Evolutionary conservation across 2,329 filamentous ascomycete species (phyloP).

Genomic region (Nemania serpens): DNA sequence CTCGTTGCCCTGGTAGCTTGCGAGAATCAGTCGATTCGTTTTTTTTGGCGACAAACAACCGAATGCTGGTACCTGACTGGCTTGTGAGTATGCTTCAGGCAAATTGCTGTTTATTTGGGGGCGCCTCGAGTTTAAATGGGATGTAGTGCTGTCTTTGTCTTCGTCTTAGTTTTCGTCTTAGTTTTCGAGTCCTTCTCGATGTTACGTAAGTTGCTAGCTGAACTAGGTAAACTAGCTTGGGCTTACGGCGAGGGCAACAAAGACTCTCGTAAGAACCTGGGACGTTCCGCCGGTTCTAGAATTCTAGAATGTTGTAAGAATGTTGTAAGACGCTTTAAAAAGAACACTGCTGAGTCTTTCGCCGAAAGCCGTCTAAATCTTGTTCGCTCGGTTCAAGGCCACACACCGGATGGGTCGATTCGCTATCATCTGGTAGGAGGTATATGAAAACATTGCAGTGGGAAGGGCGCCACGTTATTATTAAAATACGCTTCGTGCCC

Average conservation of each 20-base stretch:
- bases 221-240: too few relatives aligned
- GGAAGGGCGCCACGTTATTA: conserved; percentile 14
- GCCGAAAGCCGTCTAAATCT: not conserved
- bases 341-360: not conserved
- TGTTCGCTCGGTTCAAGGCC: not conserved
- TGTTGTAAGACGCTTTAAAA: not conserved
- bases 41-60: conserved; percentile 14
- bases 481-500: conserved; percentile 25
- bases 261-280: not conserved
- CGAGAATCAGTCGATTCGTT: conserved; percentile 1
- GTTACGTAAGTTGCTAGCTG: too few relatives aligned
- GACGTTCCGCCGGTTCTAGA: not conserved
- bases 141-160: not conserved
- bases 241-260: conserved; percentile 4
- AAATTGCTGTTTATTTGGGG: not conserved
- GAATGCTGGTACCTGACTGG: conserved; percentile 19
- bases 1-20: too few relatives aligned
- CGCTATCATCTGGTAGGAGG: too few relatives aligned
- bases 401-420: too few relatives aligned
- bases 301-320: not conserved
- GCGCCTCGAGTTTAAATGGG: not conserved
- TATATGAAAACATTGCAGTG: not conserved
- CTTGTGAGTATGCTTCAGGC: not conserved
- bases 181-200: too few relatives aligned
- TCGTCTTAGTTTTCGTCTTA: too few relatives aligned